These are phyloP conservation scores for Russula sp. DNA, from an alignment of 768 basidiomycete genomes.

Conservation along the genomic window DNA sequence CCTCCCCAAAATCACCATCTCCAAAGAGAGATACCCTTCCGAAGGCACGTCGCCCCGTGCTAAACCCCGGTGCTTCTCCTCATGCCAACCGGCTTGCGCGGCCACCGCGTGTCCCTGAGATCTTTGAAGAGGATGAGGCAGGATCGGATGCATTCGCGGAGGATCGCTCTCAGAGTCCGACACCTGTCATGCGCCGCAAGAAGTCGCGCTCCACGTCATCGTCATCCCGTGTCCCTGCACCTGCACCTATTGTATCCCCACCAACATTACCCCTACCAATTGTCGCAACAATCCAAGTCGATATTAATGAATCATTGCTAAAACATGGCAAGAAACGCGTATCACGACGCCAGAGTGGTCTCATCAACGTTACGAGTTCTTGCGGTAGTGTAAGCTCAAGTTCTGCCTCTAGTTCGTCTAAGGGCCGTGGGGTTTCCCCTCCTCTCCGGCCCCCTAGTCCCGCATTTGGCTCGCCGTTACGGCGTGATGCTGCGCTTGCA, in stretches of 20 bases:
- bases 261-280: conserved; percentile 29
- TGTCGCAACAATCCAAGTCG: conserved; percentile 33
- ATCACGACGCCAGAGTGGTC: conserved; percentile 49
- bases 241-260: conserved; percentile 42
- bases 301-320: conserved; percentile 36
- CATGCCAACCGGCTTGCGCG: conserved; percentile 58
- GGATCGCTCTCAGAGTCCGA: conserved; percentile 40
- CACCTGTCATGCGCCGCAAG: conserved; percentile 44
- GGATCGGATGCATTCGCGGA: conserved; percentile 45
- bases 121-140: conserved; percentile 65
- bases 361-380: conserved; percentile 41
- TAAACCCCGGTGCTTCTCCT: conserved; percentile 46
- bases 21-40: conserved; percentile 43
- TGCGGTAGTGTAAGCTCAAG: conserved; percentile 33
- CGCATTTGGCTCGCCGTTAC: conserved; percentile 60
- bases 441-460: conserved; percentile 62
- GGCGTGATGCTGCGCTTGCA: conserved; percentile 53
- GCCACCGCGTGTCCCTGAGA: conserved; percentile 62
- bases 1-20: conserved; percentile 39
- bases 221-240: conserved; percentile 47
- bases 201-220: conserved; percentile 43
- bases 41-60: conserved; percentile 45
- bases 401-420: conserved; percentile 34
- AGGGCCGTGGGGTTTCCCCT: conserved; percentile 39
- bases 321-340: conserved; percentile 39